A percentile compares a stretch with the other conserved stretches of the same genome.
phyloP scores from a whole-genome alignment of 2,329 filamentous ascomycete species.

The Pseudocercospora crystallina region DNA sequence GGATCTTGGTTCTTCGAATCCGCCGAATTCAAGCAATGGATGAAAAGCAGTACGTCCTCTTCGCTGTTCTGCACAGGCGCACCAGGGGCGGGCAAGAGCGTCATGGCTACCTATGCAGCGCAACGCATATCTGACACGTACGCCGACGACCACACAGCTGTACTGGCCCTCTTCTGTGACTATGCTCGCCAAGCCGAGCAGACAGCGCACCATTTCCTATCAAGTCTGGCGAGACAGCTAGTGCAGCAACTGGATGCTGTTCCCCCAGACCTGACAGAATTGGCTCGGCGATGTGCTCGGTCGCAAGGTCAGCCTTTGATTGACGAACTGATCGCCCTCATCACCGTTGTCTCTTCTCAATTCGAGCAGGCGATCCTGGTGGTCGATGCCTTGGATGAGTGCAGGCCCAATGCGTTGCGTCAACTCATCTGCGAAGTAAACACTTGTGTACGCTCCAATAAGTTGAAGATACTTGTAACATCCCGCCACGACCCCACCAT shows the following conservation, averaged over 20 bases:
- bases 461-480: background rate
- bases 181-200: background rate
- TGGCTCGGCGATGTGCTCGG: no score
- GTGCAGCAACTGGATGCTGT: background rate
- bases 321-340: background rate
- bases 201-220: background rate
- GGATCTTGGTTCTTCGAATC: background rate
- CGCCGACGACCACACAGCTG: background rate
- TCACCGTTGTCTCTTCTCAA: background rate
- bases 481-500: no score
- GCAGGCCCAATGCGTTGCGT: background rate
- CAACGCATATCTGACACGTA: background rate
- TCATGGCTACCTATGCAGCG: background rate
- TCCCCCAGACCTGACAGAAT: background rate
- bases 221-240: background rate
- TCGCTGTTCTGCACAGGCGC: background rate
- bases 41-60: no score
- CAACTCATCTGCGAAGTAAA: background rate
- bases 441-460: background rate
- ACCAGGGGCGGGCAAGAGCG: background rate
- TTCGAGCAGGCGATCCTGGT: background rate
- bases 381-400: background rate
- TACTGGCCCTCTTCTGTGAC: background rate
- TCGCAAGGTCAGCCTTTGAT: no score
- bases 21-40: background rate